Base-by-base conservation (phyloP, 2,329 filamentous ascomycete genomes). In the Monosporascus sp. region DNA sequence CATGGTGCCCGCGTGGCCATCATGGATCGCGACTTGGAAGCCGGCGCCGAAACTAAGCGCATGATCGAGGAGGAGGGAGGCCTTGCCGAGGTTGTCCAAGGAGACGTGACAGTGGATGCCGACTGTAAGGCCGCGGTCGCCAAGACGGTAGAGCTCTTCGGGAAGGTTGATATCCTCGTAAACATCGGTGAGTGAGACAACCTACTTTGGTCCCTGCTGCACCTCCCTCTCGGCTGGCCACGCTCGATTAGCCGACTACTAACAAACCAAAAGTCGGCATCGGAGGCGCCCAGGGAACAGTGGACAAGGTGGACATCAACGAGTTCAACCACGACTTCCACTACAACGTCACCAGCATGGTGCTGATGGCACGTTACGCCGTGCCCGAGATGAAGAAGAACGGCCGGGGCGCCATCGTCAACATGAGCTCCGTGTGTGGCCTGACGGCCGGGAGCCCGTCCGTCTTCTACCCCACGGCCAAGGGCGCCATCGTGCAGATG, bases 271-370 rank as follows among this genome's bases (percentile, higher is more conserved):
- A 25, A 64, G 69, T 72, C 8, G 68, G 70, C 11, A 63, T 71
- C 3, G 63, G 59, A 5, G 69, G 69, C n/a, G 65, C 65, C 1
- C 59, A 61, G 50, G 68, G 69, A 11, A 58, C 65, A 49, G 66
- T 66, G 1, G 65, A 62, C 2, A 52, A 51, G 0, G 37, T 71
- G 7, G 60, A 70, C 46, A 48, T 71, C 6, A 56, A 54, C 1
- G 63, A 59, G 2, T 71, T 66, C 65, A 63, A 67, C 18, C 51
- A 60, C 7, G 67, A 66, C 45, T 59, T 72, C 11, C 54, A 60
- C 9, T 65, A 69, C 56, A 71, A 71, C 48, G 65, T 71, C 15
- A 67, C 64, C 0, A 69, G 67, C 46, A 71, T 72, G 68, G 62
- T 72, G 1, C 50, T 68, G 8, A 72, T 72, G 68, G 51, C 50